Evolutionary conservation across 176 grass and related monocot species (phyloP).

Genomic region (Oryza nivara): DNA sequence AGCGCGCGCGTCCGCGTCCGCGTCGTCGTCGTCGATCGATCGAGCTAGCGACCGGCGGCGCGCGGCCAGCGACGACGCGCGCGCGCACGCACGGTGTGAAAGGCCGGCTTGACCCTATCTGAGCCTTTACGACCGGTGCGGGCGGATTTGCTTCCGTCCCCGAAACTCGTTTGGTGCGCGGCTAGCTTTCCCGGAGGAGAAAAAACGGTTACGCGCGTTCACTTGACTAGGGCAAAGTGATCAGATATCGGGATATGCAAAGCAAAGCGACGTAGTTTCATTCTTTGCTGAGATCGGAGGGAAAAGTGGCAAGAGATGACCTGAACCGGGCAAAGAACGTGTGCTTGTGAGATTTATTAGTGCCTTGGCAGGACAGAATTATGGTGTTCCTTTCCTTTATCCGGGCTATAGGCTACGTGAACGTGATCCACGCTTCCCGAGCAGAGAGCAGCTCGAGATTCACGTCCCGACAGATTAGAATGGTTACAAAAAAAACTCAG

Average conservation of each 20-base stretch:
- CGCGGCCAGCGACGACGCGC: neutral
- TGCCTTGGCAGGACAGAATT: neutral
- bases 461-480: conserved; percentile 41
- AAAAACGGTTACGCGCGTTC: neutral
- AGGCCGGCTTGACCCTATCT: conserved; percentile 15
- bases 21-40: neutral
- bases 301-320: neutral
- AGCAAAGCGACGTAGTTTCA: neutral
- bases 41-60: neutral
- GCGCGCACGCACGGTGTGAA: conserved; percentile 33
- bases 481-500: neutral
- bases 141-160: conserved; percentile 4
- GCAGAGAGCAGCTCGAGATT: conserved; percentile 36
- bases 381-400: neutral
- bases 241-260: neutral
- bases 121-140: neutral
- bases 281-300: neutral
- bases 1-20: neutral
- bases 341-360: neutral
- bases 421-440: neutral
- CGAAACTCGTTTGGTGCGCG: neutral
- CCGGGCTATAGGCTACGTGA: neutral
- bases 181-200: neutral
- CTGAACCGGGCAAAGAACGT: neutral
- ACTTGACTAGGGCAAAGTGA: neutral